Percentiles rank a stretch among this genome's conserved stretches.
These are phyloP conservation scores for Extremus antarcticus DNA, from an alignment of 495 filamentous ascomycete species.

Conservation along the genomic window DNA sequence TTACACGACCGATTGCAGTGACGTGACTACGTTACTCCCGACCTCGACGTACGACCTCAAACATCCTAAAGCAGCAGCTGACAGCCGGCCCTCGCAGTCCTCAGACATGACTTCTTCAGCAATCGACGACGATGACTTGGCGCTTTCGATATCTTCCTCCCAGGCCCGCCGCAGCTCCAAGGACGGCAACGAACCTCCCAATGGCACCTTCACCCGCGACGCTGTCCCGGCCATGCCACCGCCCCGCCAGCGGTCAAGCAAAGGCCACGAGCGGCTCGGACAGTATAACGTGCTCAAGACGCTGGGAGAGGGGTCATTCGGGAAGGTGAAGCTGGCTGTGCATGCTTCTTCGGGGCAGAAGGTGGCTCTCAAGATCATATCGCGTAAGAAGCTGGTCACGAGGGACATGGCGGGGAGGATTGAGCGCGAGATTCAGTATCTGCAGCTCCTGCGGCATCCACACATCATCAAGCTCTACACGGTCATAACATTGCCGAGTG, in stretches of 20 bases:
- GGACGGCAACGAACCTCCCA: slow-evolving; percentile 23
- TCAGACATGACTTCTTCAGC: slow-evolving; percentile 50
- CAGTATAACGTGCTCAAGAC: slow-evolving; percentile 84
- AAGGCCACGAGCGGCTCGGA: slow-evolving; percentile 68
- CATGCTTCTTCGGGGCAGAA: slow-evolving; percentile 84
- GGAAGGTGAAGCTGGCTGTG: slow-evolving; percentile 93
- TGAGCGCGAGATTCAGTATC: slow-evolving; percentile 94
- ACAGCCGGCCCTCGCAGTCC: too few species aligned
- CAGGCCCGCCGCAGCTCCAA: slow-evolving; percentile 45
- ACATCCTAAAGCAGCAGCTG: not conserved
- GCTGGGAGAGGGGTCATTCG: slow-evolving; percentile 91
- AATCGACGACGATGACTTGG: slow-evolving; percentile 83
- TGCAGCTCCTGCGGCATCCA: slow-evolving; percentile 88
- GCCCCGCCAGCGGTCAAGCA: slow-evolving; percentile 11
- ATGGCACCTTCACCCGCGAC: slow-evolving; percentile 13
- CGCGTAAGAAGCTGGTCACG: slow-evolving; percentile 85
- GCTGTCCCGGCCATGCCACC: slow-evolving; percentile 12
- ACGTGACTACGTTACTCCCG: not conserved
- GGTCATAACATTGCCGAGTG: slow-evolving; percentile 81
- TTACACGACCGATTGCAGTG: too few species aligned
- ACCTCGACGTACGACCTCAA: not conserved
- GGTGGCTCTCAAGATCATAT: slow-evolving; percentile 95
- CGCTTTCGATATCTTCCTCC: slow-evolving; percentile 65
- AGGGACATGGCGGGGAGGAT: slow-evolving; percentile 95
- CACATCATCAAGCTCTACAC: slow-evolving; percentile 99